phyloP scores from a whole-genome alignment of 441 rosid species.

The Erodium trifolium region DNA sequence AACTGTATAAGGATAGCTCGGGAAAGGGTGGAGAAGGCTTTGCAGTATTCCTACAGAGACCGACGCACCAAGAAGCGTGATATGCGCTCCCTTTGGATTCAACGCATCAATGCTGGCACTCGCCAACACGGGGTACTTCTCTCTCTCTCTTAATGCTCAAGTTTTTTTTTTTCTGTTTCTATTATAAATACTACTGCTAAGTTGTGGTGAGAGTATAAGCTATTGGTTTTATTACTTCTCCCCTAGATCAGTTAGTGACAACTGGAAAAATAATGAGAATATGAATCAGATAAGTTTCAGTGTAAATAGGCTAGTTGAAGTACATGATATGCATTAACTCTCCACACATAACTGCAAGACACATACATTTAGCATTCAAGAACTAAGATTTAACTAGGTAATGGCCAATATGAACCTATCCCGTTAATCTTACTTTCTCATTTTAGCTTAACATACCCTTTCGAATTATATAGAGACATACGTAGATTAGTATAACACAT shows the following conservation, averaged over 20 bases:
- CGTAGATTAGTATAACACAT: not conserved
- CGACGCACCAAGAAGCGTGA: conserved; percentile 92
- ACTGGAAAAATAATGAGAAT: not conserved
- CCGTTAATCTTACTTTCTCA: not conserved
- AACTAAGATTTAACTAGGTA: not conserved
- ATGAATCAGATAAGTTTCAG: not conserved
- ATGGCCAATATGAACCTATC: not conserved
- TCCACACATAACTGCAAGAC: not conserved
- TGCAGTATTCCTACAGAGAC: conserved; percentile 87
- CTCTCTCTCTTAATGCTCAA: not conserved
- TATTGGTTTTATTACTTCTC: not conserved
- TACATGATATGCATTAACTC: not conserved
- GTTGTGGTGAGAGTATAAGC: not conserved
- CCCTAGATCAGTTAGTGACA: not conserved
- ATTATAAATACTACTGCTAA: not conserved
- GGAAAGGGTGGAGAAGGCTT: conserved; percentile 92
- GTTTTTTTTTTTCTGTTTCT: not conserved
- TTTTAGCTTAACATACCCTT: not conserved
- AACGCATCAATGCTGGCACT: conserved; percentile 86
- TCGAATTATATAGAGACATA: no score
- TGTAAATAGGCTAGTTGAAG: not conserved
- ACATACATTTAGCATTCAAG: not conserved
- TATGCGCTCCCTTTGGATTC: conserved; percentile 92
- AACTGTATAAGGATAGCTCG: conserved; percentile 83
- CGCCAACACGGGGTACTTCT: conserved; percentile 66